A percentile compares a stretch with the other conserved stretches of the same genome.
phyloP scores from a whole-genome alignment of 352 stramenopile genomes.

The Globisporangium solare region DNA sequence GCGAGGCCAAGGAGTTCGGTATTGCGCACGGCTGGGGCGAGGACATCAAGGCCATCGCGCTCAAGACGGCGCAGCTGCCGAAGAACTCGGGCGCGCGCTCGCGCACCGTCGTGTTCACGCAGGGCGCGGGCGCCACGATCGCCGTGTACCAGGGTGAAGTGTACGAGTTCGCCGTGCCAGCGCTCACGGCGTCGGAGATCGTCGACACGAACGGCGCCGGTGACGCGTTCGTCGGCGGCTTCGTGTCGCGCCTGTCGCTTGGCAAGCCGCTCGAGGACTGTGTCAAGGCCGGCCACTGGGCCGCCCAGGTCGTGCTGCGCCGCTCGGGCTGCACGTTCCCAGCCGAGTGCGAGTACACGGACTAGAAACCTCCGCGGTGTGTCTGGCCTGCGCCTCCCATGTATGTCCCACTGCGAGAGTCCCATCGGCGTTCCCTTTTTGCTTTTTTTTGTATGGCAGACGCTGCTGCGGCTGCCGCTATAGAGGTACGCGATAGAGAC shows the following conservation, averaged over 20 bases:
- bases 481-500: background rate
- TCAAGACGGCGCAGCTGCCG: constrained; percentile 90
- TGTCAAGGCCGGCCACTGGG: constrained; percentile 96
- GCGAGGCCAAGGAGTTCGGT: constrained; percentile 94
- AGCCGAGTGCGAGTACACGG: constrained; percentile 88
- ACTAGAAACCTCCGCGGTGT: constrained; percentile 30
- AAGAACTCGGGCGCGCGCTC: constrained; percentile 91
- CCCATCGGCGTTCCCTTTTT: constrained; percentile 19
- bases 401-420: constrained; percentile 15
- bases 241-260: constrained; percentile 92
- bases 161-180: constrained; percentile 88
- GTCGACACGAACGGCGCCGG: constrained; percentile 99
- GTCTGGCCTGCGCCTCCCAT: background rate
- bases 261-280: constrained; percentile 87
- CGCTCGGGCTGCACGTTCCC: constrained; percentile 95
- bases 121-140: constrained; percentile 94
- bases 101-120: constrained; percentile 98
- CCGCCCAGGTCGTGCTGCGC: constrained; percentile 96
- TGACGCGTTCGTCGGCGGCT: constrained; percentile 99
- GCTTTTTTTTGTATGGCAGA: too few species aligned
- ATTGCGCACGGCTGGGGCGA: constrained; percentile 88
- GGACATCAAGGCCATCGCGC: constrained; percentile 87
- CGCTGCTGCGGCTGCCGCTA: too few species aligned
- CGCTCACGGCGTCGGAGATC: constrained; percentile 86
- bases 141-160: constrained; percentile 94